Evolutionary conservation across 2,329 filamentous ascomycete genomes (phyloP).

Genomic region (Penicillium rolfsii): DNA sequence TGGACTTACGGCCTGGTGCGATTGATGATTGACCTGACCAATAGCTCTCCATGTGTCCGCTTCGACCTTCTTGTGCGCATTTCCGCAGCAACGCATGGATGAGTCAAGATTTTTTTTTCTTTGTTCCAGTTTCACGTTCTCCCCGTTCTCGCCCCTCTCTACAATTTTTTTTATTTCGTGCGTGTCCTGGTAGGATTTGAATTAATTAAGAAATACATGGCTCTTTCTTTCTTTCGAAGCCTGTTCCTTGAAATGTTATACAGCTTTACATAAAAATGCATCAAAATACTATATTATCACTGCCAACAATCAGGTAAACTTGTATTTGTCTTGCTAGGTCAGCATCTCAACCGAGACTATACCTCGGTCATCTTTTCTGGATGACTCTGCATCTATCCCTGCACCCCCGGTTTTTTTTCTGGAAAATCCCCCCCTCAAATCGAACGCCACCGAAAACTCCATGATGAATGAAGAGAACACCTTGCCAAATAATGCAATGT

Average conservation of each 20-base stretch:
- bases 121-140: conserved; percentile 7
- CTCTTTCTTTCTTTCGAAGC: conserved; percentile 2
- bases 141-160: neutral
- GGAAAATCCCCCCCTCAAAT: neutral
- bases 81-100: conserved; percentile 17
- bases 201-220: conserved; percentile 29
- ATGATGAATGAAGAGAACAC: conserved; percentile 31
- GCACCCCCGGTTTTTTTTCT: neutral
- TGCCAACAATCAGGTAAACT: neutral
- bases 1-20: conserved; percentile 16
- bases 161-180: conserved; percentile 8
- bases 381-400: conserved; percentile 1
- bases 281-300: neutral
- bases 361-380: conserved; percentile 5
- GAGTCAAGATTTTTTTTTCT: conserved; percentile 15
- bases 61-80: conserved; percentile 13
- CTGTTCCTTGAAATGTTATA: neutral
- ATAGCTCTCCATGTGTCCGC: conserved; percentile 10
- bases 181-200: conserved; percentile 25
- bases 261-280: conserved; percentile 10
- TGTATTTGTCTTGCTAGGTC: neutral
- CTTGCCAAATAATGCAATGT: conserved; percentile 20
- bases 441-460: conserved; percentile 13
- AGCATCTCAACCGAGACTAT: neutral
- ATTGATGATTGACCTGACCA: conserved; percentile 7